Conservation (phyloP, 1,139 yeast genomes). For the Geotrichum citri-aurantii region DNA sequence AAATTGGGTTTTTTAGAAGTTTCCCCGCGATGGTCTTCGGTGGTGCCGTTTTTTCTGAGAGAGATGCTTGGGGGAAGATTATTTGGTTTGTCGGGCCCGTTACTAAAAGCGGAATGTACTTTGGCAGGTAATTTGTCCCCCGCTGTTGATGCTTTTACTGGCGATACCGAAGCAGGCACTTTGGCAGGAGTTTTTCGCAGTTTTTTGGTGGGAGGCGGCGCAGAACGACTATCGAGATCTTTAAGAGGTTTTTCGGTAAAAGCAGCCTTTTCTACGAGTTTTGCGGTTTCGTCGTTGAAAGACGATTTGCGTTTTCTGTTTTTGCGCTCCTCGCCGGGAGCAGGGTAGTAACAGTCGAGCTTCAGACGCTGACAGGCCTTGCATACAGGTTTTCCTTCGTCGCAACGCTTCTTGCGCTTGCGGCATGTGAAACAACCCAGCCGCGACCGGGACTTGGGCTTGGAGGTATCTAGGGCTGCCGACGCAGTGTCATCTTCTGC, state of each 20-base stretch:
- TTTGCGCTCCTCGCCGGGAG: slow-evolving; percentile 46
- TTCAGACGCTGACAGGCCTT: slow-evolving; percentile 51
- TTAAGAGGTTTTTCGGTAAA: not conserved
- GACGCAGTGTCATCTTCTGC: not conserved
- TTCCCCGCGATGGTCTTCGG: not conserved
- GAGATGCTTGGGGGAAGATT: not conserved
- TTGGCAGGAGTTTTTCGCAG: not conserved
- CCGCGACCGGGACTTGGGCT: slow-evolving; percentile 28
- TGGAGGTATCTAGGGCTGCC: not conserved
- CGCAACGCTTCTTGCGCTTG: slow-evolving; percentile 64
- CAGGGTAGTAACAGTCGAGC: slow-evolving; percentile 51
- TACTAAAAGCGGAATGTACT: not conserved
- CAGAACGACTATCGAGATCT: not conserved
- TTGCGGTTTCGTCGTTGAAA: not conserved
- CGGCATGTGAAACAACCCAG: slow-evolving; percentile 70
- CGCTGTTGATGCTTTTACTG: not conserved
- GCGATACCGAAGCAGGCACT: not conserved
- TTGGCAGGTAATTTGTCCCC: not conserved
- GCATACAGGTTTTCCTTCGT: slow-evolving; percentile 57
- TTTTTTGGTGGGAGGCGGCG: not conserved
- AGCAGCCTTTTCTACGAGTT: not conserved
- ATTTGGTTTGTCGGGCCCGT: not conserved
- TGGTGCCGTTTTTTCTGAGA: not conserved
- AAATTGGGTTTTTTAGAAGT: not conserved
- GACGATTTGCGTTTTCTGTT: slow-evolving; percentile 28